These are phyloP conservation scores for Anisodus acutangulus DNA, from an alignment of 257 asterid genomes.

Conservation along the genomic window DNA sequence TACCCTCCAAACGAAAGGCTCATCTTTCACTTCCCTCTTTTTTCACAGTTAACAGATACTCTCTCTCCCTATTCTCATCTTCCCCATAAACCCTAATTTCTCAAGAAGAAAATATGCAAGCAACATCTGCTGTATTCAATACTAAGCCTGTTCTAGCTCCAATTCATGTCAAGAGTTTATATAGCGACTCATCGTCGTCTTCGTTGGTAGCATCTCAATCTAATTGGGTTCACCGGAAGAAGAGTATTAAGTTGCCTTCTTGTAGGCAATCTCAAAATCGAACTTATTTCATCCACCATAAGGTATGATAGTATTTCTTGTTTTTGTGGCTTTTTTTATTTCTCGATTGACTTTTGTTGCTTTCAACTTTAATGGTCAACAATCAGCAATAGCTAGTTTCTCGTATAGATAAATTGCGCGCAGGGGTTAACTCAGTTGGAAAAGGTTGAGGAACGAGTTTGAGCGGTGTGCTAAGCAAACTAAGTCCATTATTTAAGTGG, in stretches of 20 bases:
- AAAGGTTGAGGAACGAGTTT: no score
- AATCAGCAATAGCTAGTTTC: not conserved
- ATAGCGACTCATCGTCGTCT: constrained; percentile 31
- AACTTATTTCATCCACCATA: constrained; percentile 44
- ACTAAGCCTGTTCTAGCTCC: constrained; percentile 65
- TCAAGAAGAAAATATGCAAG: constrained; percentile 61
- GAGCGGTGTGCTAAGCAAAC: not conserved
- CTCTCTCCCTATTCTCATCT: not conserved
- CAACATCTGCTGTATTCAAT: constrained; percentile 56
- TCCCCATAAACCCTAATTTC: constrained; percentile 34
- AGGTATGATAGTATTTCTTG: constrained; percentile 46
- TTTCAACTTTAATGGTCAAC: not conserved
- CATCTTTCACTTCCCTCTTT: constrained; percentile 4
- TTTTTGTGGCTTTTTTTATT: no score
- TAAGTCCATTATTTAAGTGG: not conserved
- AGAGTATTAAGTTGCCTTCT: constrained; percentile 45
- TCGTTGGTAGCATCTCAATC: constrained; percentile 36
- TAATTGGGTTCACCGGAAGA: constrained; percentile 48
- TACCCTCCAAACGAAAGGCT: constrained; percentile 16
- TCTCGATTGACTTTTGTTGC: not conserved
- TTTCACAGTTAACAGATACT: not conserved
- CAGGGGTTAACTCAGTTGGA: no score
- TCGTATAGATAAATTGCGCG: not conserved
- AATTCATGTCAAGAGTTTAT: constrained; percentile 45
- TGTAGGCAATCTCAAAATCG: constrained; percentile 47